Percentiles rank a stretch among this genome's conserved stretches.
Conservation (phyloP, 75 land plant species). For the Pinus albicaulis region DNA sequence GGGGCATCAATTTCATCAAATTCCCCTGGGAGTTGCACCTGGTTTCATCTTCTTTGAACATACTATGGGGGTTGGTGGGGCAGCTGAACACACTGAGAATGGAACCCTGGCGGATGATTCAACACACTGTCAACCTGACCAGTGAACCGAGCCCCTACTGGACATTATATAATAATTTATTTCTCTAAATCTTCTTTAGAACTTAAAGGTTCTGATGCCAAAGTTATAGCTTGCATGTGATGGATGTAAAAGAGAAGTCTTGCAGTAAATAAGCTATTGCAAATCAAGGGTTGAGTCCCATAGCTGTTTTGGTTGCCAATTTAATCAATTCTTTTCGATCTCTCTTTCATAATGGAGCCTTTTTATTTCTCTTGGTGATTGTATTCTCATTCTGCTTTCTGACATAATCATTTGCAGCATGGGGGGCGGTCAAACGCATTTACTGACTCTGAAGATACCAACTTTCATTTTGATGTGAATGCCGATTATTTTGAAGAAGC, state of each 20-base stretch:
- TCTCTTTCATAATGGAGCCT: neutral
- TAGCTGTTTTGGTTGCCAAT: neutral
- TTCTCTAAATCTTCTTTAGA: too few relatives aligned
- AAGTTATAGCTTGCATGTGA: neutral
- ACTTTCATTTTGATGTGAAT: slow-evolving; percentile 92
- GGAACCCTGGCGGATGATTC: neutral
- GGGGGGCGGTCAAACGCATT: slow-evolving; percentile 97
- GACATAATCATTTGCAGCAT: slow-evolving; percentile 52
- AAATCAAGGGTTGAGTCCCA: neutral
- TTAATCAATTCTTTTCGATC: neutral
- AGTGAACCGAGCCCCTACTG: too few relatives aligned
- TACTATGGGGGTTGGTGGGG: neutral
- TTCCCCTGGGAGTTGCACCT: neutral
- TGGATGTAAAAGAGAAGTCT: neutral
- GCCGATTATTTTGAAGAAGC: slow-evolving; percentile 83
- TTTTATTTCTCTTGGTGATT: neutral
- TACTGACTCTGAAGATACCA: slow-evolving; percentile 83
- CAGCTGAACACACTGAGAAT: neutral
- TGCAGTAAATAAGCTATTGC: neutral
- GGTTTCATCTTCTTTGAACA: neutral
- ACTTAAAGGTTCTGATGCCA: slow-evolving; percentile 1
- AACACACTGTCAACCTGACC: too few relatives aligned
- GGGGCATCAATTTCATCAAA: too few relatives aligned
- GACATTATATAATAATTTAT: too few relatives aligned
- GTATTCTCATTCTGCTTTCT: neutral